Base-by-base conservation (phyloP, 2,329 filamentous ascomycete species). In the Verticillium tricorpus region DNA sequence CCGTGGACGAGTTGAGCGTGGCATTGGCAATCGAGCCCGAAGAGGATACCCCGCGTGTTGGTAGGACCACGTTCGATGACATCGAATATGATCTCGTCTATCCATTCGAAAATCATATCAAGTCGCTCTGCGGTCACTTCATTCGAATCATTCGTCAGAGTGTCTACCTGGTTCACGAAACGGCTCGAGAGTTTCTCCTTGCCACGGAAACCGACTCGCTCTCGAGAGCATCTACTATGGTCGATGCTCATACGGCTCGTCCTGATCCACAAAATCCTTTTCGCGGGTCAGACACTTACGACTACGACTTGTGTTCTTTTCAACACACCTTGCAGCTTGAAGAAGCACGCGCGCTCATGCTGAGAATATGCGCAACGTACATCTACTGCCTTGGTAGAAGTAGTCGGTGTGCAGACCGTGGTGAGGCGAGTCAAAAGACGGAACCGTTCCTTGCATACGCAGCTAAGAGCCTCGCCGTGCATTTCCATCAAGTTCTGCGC, bases 161-260 rank as follows among this genome's bases (percentile, higher is more conserved):
- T 2, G 64, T 69, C 5, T 68, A 68, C 32, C 60, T 69, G 12
- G 66, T 67, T 3, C 69, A 69, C 40, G 62, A 68, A 35, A 70
- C 68, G 19, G 67, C 66, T 5, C 62, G 63, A 19, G 68, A 68
- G 57, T 69, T 68, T 50, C 60, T 69, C 3, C 63, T 68, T 11
- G 17, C 37, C 14, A 39, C 17, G 11, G 37, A 35, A 14, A 15
- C 14, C 11, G 14, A 57, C 55, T 2, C 19, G 11, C 35, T 35
- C 61, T 32, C 17, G 2, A 17, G 14, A 39, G 7, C 37, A 39
- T 39, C 37, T 39, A 39, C 37, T 15, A 17, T 17, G 14, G 7
- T 5, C 37, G 37, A 14, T 39, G 7, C 6, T 15, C 15, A 39
- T 19, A 32, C 5, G 28, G 28, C 28, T 28, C 28, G 28, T 28